These are phyloP conservation scores for Penicillium sp. DNA, from an alignment of 2,329 filamentous ascomycete species.

Conservation along the genomic window DNA sequence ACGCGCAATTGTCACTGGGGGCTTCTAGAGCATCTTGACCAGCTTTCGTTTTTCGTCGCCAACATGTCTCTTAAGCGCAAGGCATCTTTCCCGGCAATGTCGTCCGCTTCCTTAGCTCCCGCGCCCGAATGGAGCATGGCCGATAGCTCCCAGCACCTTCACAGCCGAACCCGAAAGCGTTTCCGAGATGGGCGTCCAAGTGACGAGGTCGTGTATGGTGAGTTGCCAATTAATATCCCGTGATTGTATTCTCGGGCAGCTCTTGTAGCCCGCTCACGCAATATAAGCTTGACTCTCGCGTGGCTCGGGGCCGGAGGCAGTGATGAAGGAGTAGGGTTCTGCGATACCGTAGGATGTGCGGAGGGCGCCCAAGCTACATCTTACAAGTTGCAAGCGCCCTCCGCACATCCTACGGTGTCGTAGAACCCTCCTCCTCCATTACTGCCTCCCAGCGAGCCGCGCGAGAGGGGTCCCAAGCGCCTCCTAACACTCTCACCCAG, in stretches of 20 bases:
- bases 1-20: not conserved
- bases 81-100: slow-evolving; percentile 47
- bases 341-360: too few species aligned
- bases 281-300: too few species aligned
- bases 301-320: too few species aligned
- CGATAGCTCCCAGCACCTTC: slow-evolving; percentile 43
- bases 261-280: not conserved
- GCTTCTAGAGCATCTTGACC: not conserved
- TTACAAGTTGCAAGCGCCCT: too few species aligned
- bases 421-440: too few species aligned
- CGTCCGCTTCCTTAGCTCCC: slow-evolving; percentile 26
- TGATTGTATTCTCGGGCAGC: not conserved
- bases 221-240: slow-evolving; percentile 8
- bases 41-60: not conserved
- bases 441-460: too few species aligned
- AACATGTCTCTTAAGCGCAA: slow-evolving; percentile 58
- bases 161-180: slow-evolving; percentile 55
- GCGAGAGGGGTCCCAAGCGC: too few species aligned
- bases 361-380: too few species aligned
- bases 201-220: slow-evolving; percentile 53
- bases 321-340: too few species aligned
- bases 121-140: slow-evolving; percentile 26
- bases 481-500: too few species aligned
- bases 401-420: too few species aligned
- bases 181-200: slow-evolving; percentile 55